Percentiles rank a stretch among this genome's conserved stretches.
phyloP scores from a whole-genome alignment of 1,284 basidiomycete species.

The Ganoderma leucocontextum region DNA sequence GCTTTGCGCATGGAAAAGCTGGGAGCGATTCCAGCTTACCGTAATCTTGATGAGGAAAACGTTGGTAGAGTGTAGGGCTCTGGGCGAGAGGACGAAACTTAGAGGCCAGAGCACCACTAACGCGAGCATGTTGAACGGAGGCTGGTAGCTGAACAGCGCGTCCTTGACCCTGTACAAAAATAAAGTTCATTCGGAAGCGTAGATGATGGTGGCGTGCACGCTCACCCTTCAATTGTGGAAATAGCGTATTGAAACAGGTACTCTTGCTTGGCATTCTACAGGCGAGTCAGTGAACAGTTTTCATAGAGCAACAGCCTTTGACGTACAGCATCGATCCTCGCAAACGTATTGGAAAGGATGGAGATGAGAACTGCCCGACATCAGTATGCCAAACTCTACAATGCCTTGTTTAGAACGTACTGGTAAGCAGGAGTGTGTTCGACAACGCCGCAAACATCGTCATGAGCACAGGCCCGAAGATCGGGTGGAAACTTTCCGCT shows the following conservation, averaged over 20 bases:
- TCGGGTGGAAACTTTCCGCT: conserved; percentile 82
- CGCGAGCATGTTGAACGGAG: conserved; percentile 85
- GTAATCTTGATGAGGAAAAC: conserved; percentile 86
- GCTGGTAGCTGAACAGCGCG: conserved; percentile 90
- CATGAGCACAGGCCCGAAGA: conserved; percentile 89
- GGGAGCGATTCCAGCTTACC: conserved; percentile 43
- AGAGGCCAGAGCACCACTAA: conserved; percentile 81
- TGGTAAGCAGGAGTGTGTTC: conserved; percentile 83
- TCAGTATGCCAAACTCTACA: background rate
- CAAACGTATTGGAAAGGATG: conserved; percentile 87
- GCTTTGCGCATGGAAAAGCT: background rate
- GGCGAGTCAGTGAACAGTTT: conserved; percentile 1
- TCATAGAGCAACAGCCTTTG: background rate
- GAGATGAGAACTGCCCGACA: conserved; percentile 51
- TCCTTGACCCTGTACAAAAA: conserved; percentile 76
- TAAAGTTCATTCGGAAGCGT: background rate
- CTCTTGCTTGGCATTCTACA: conserved; percentile 86
- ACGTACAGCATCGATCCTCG: conserved; percentile 78
- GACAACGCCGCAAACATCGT: conserved; percentile 84
- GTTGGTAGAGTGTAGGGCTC: conserved; percentile 80
- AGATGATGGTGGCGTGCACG: conserved; percentile 14
- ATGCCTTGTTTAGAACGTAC: conserved; percentile 49
- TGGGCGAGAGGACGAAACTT: conserved; percentile 74
- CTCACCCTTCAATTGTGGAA: conserved; percentile 86
- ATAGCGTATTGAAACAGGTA: conserved; percentile 91